Conservation (phyloP, 129 eudicot species). For the Dittrichia graveolens region DNA sequence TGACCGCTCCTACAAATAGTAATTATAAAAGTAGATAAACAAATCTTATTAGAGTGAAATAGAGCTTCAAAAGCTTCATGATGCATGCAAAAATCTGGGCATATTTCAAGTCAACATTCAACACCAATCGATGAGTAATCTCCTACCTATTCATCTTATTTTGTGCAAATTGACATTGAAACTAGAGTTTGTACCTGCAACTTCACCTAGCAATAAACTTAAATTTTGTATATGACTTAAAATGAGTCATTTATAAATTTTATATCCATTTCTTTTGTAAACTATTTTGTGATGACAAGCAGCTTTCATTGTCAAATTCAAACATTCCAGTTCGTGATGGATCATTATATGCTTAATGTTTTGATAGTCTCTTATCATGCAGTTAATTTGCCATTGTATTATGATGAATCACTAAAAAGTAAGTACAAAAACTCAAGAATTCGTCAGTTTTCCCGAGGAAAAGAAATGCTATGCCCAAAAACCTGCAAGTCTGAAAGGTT, state of each 20-base stretch:
- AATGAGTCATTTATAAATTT: too few species aligned
- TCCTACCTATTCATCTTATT: neutral
- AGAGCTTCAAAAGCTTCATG: slow-evolving; percentile 35
- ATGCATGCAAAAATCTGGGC: slow-evolving; percentile 39
- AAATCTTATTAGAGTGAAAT: too few species aligned
- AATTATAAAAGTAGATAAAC: too few species aligned
- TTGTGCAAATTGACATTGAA: neutral
- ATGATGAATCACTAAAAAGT: slow-evolving; percentile 21
- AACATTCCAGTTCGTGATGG: too few species aligned
- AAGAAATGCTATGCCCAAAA: slow-evolving; percentile 37
- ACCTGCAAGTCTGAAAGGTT: slow-evolving; percentile 47
- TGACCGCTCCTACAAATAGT: too few species aligned
- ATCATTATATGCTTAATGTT: neutral
- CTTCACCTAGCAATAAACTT: neutral
- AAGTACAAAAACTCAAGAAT: slow-evolving; percentile 35
- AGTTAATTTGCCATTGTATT: neutral
- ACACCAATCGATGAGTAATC: neutral
- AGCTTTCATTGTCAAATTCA: too few species aligned
- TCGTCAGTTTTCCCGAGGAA: slow-evolving; percentile 33
- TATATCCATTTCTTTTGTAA: too few species aligned
- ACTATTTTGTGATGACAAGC: too few species aligned
- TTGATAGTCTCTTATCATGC: neutral
- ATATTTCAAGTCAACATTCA: slow-evolving; percentile 45
- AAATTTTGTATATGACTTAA: neutral
- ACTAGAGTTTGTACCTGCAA: neutral